phyloP scores from a whole-genome alignment of 2,329 filamentous ascomycete species.

The Orbilia oligospora region DNA sequence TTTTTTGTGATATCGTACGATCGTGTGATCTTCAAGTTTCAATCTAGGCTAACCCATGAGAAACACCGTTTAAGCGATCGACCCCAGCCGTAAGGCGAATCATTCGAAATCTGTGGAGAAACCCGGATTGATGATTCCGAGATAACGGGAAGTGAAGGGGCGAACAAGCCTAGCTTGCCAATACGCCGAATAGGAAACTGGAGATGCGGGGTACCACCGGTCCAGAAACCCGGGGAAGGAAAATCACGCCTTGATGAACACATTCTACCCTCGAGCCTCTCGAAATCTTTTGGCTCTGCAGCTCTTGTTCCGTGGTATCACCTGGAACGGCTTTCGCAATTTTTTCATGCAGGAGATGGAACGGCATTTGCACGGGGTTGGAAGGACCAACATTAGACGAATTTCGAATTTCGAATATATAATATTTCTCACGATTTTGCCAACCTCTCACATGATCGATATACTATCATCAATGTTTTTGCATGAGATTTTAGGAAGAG shows the following conservation, averaged over 20 bases:
- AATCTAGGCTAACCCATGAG: conserved; percentile 4
- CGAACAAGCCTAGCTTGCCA: conserved; percentile 3
- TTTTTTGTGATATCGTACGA: conserved; percentile 25
- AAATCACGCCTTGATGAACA: conserved; percentile 1
- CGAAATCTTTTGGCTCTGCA: neutral
- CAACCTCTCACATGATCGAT: neutral
- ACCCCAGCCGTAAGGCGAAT: conserved; percentile 10
- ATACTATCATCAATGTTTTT: neutral
- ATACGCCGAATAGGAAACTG: neutral
- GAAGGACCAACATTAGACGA: neutral
- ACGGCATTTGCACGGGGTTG: neutral
- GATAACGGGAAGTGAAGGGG: conserved; percentile 17
- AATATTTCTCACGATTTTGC: neutral
- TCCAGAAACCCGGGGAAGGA: conserved; percentile 3
- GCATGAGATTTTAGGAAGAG: no score
- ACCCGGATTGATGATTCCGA: conserved; percentile 36
- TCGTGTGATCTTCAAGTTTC: conserved; percentile 14
- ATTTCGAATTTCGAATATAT: neutral
- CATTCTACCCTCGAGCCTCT: neutral
- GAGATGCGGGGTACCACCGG: conserved; percentile 16
- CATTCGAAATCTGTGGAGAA: conserved; percentile 35
- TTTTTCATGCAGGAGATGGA: conserved; percentile 3
- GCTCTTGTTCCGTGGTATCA: neutral
- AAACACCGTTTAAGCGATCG: conserved; percentile 13
- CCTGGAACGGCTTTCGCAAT: conserved; percentile 9